A percentile compares a stretch with the other conserved stretches of the same genome.
Conservation (phyloP, 2,329 filamentous ascomycete species). For the Trichoderma sp. region DNA sequence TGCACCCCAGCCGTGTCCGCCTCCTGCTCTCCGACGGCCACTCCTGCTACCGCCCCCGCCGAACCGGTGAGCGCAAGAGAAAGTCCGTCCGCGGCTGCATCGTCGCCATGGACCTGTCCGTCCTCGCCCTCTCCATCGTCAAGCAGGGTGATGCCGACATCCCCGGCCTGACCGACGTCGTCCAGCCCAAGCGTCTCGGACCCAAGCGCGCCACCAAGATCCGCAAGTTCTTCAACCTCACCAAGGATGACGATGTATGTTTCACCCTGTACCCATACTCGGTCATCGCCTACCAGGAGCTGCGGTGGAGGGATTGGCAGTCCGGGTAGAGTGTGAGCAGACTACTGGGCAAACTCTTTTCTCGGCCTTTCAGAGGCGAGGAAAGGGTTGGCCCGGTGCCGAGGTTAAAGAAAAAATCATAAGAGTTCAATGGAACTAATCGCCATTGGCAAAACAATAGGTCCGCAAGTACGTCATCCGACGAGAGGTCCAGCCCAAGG, state of each 20-base stretch:
- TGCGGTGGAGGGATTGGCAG: slow-evolving; percentile 47
- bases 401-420: slow-evolving; percentile 28
- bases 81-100: slow-evolving; percentile 99
- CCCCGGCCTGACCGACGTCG: slow-evolving; percentile 94
- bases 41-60: slow-evolving; percentile 99
- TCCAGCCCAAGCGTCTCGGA: slow-evolving; percentile 98
- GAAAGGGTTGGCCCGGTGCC: slow-evolving; percentile 8
- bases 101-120: slow-evolving; percentile 91
- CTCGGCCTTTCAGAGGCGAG: background rate
- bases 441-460: slow-evolving; percentile 52
- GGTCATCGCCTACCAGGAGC: slow-evolving; percentile 71
- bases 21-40: slow-evolving; percentile 95
- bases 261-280: slow-evolving; percentile 53
- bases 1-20: slow-evolving; percentile 97
- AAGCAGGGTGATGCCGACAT: slow-evolving; percentile 97
- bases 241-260: slow-evolving; percentile 99
- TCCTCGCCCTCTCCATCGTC: slow-evolving; percentile 91
- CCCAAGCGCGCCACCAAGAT: slow-evolving; percentile 99
- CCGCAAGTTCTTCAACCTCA: slow-evolving; percentile 98
- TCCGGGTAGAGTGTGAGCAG: slow-evolving; percentile 63
- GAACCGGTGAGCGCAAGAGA: slow-evolving; percentile 98
- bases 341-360: background rate
- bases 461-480: slow-evolving; percentile 99
- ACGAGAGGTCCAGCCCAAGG: slow-evolving; percentile 95
- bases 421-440: slow-evolving; percentile 40